Base-by-base conservation (phyloP, 2,329 filamentous ascomycete genomes). In the Trichoderma sp. region DNA sequence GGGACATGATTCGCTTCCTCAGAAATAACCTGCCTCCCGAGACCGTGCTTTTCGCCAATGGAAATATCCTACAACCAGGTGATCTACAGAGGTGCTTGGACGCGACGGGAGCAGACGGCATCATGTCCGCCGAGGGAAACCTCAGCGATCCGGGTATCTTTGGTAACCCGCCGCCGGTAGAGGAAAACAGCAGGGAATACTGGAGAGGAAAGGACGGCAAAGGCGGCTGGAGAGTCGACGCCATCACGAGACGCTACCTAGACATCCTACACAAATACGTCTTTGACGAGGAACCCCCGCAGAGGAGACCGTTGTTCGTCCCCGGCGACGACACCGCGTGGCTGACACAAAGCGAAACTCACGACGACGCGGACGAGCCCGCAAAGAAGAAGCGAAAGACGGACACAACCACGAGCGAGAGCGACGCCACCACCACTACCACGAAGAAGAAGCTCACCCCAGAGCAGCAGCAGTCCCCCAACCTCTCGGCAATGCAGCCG, bases 81-180 rank as follows among this genome's bases (percentile, higher is more conserved):
- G 94, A 99, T 74, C 81, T 99, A 12, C 85, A 89, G 58, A 80
- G 80, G 21, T 98, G 94, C 73, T 79, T 99, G 21, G 85, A 88
- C 57, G 91, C 83, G 5, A 99, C 95, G 0, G 93, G 93, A 1
- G 94, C 89, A 1, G 95, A 99, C 75, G 95, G 85, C 19, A 87
- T 99, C 59, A 98, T 99, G 95, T 94, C 90, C 70, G 95, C 95
- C 5, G 95, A 99, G 78, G 95, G 93, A 0, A 97, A 97, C 74
- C 83, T 99, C 0, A 94, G 92, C 73, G 92, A 99, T 74, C 95
- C 95, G 0, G 88, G 87, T 2, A 90, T 99, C 50, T 99, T 99
- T 73, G 87, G 89, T 15, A 78, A 81, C 39, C 82, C 87, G 17
- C 92, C 92, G 0, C 75, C 84, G 0, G 72, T 80, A 0, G 90